These are phyloP conservation scores for Apiotrichum sp. DNA, from an alignment of 1,284 basidiomycete genomes.

Conservation along the genomic window DNA sequence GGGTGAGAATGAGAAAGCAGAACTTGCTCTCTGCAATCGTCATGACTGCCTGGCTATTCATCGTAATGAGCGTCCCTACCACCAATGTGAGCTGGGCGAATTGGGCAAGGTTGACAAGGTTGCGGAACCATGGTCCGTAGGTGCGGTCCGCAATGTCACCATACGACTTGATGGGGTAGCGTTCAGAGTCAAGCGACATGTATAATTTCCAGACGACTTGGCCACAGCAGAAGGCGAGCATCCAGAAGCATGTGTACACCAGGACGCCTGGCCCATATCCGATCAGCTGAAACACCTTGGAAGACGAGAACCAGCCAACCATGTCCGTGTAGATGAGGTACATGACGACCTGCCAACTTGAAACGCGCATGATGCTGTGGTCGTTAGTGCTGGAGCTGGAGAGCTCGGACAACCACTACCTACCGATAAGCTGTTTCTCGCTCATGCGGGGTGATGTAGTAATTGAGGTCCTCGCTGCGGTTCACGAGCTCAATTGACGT, in stretches of 20 bases:
- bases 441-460: conserved; percentile 1
- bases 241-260: conserved; percentile 18
- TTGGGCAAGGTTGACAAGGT: conserved; percentile 14
- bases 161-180: conserved; percentile 17
- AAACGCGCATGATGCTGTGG: conserved; percentile 13
- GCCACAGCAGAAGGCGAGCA: conserved; percentile 14
- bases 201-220: conserved; percentile 21
- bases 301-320: conserved; percentile 39
- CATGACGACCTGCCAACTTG: conserved; percentile 18
- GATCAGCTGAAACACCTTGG: conserved; percentile 30
- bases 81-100: conserved; percentile 13
- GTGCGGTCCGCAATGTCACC: conserved; percentile 19
- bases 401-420: not conserved
- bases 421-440: not conserved
- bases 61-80: conserved; percentile 9
- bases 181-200: conserved; percentile 16
- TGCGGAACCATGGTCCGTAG: conserved; percentile 6
- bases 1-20: conserved; percentile 11
- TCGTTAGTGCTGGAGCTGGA: not conserved
- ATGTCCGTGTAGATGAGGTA: conserved; percentile 24
- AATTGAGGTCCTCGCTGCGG: not conserved
- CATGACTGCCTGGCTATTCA: conserved; percentile 6
- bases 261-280: conserved; percentile 27
- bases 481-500: not conserved
- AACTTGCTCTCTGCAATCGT: conserved; percentile 10